phyloP scores from a whole-genome alignment of 352 stramenopile species.

The Globisporangium lucens region DNA sequence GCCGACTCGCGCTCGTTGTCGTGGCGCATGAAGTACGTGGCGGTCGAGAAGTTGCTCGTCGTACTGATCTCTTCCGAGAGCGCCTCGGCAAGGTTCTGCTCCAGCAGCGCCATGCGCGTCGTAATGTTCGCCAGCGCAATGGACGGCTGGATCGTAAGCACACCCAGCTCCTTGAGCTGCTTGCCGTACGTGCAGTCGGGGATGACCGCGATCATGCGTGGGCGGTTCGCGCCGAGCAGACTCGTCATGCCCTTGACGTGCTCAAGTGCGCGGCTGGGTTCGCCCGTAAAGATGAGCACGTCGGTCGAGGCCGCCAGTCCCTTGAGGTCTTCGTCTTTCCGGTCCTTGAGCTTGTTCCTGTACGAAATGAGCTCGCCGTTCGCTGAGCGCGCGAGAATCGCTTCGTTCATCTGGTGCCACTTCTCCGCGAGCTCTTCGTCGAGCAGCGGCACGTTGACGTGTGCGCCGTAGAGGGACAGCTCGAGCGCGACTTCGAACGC shows the following conservation, averaged over 20 bases:
- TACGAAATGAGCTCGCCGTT: constrained; percentile 66
- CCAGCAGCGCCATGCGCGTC: constrained; percentile 62
- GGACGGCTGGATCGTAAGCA: constrained; percentile 61
- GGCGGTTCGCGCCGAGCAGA: constrained; percentile 33
- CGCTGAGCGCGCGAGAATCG: constrained; percentile 40
- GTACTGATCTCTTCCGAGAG: constrained; percentile 42
- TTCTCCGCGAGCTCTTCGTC: constrained; percentile 55
- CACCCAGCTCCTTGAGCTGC: constrained; percentile 39
- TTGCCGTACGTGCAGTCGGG: constrained; percentile 33
- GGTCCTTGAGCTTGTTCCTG: constrained; percentile 57
- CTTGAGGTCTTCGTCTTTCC: constrained; percentile 26
- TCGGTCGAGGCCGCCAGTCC: constrained; percentile 41
- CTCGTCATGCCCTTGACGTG: constrained; percentile 46
- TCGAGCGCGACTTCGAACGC: constrained; percentile 65
- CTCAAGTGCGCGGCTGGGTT: constrained; percentile 39
- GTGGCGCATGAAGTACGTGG: constrained; percentile 51
- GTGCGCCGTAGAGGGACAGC: constrained; percentile 58
- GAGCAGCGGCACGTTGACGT: constrained; percentile 57
- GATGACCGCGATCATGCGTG: constrained; percentile 58
- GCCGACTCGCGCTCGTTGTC: constrained; percentile 29
- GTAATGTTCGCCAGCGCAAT: constrained; percentile 66
- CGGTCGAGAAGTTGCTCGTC: constrained; percentile 6
- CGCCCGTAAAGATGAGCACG: constrained; percentile 62
- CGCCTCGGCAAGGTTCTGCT: constrained; percentile 33
- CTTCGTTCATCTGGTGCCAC: constrained; percentile 58